Base-by-base conservation (phyloP, 2,329 filamentous ascomycete genomes). In the Penicillium aurantiogriseum region DNA sequence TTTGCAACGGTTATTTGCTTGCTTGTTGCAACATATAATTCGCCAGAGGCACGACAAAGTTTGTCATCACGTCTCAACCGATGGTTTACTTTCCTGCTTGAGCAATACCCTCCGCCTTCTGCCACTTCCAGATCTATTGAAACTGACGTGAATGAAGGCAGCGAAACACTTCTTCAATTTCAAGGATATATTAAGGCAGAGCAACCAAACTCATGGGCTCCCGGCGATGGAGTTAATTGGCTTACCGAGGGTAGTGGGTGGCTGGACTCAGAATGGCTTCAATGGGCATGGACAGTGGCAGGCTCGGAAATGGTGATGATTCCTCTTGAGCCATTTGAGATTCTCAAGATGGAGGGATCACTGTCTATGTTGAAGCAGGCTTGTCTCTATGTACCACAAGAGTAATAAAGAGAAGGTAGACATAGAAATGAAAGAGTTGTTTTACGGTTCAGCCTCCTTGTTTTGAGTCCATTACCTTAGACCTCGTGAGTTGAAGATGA, bases 211-310 rank as follows among this genome's bases (percentile, higher is more conserved):
- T 19, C n/a, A 23, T 58, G 54, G 51, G 55, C 59, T 35, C 11
- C 35, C 5, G 31, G 46, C 8, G 61, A 61, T 56, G 59, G 63
- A 15, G 59, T 61, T 2, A 27, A 45, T 38, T 67, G 65, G 65
- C 56, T 67, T 17, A 35, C 50, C 3, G 52, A 60, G n/a, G 62
- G 63, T n/a, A 65, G 64, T 49, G 71, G 68, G 62, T 77, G 75
- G 75, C 59, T 77, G 31, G 70, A 72, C 29, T 62, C 69, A 7
- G 70, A 74, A 21, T 74, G 71, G 71, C 19, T 79, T 46, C 73
- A 75, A 45, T 79, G 77, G 77, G 73, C 74, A 25, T 78, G 75
- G 71, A 71, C 73, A 57, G 68, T 77, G 43, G 69, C 69, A 40
- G 71, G 77, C 49, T 71, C 77, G 40, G 76, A 79, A 57, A 67